Percentiles rank a stretch among this genome's conserved stretches.
These are phyloP conservation scores for Phanerodontia chrysosporium DNA, from an alignment of 768 basidiomycete genomes.

Conservation along the genomic window DNA sequence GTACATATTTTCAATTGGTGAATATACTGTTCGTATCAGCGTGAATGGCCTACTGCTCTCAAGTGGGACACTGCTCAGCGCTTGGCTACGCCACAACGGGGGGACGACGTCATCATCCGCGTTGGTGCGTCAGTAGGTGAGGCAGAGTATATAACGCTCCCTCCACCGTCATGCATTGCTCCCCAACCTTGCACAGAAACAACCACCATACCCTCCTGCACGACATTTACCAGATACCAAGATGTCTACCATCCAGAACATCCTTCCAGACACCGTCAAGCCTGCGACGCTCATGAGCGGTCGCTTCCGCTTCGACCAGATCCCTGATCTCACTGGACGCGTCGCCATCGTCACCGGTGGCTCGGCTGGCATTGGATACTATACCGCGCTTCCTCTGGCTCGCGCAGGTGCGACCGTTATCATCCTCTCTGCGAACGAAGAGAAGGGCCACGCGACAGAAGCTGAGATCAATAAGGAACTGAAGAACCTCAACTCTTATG, in stretches of 20 bases:
- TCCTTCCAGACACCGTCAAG: slow-evolving; percentile 23
- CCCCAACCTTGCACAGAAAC: not conserved
- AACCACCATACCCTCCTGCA: not conserved
- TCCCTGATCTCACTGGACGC: slow-evolving; percentile 25
- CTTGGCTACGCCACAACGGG: not conserved
- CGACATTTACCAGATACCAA: not conserved
- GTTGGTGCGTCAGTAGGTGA: not conserved
- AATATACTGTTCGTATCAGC: too few species aligned
- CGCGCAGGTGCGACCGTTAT: slow-evolving; percentile 23
- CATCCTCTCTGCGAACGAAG: slow-evolving; percentile 26
- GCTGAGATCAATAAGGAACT: slow-evolving; percentile 22
- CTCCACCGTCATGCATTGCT: not conserved
- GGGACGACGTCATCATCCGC: not conserved
- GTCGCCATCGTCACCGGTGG: slow-evolving; percentile 27
- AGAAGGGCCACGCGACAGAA: slow-evolving; percentile 24
- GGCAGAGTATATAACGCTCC: not conserved
- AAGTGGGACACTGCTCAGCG: not conserved
- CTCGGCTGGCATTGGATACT: slow-evolving; percentile 26
- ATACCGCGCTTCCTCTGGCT: slow-evolving; percentile 27
- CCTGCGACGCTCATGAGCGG: slow-evolving; percentile 22
- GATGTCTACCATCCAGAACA: slow-evolving; percentile 16
- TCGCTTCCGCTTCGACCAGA: slow-evolving; percentile 24
- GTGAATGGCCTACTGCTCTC: not conserved
- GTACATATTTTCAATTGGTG: too few species aligned
- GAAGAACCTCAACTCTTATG: slow-evolving; percentile 18